phyloP scores from a whole-genome alignment of 805 yeast species.

The Metschnikowia hibisci region DNA sequence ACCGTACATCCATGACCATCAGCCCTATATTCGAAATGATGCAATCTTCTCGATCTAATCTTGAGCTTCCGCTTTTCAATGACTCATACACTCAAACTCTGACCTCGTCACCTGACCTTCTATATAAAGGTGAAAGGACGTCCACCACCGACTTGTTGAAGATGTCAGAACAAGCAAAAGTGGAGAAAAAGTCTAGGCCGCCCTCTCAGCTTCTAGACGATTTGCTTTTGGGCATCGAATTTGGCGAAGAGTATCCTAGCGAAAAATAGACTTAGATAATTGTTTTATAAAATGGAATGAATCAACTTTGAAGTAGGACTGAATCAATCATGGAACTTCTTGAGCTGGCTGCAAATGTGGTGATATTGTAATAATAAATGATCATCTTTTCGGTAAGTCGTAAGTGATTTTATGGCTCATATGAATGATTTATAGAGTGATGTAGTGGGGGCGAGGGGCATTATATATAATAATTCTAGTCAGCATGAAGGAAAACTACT shows the following conservation, averaged over 20 bases:
- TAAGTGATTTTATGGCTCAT: too few relatives aligned
- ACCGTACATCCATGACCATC: conserved; percentile 45
- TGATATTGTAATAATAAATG: too few relatives aligned
- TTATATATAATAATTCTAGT: too few relatives aligned
- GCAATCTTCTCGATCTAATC: conserved; percentile 13
- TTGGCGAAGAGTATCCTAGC: conserved; percentile 8
- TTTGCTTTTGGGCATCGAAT: conserved; percentile 29
- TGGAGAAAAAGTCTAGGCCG: conserved; percentile 31
- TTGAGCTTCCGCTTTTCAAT: conserved; percentile 15
- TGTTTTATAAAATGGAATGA: not conserved
- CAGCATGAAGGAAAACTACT: too few relatives aligned
- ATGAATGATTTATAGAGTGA: too few relatives aligned
- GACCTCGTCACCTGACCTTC: not conserved
- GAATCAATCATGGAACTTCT: too few relatives aligned
- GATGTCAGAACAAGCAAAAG: not conserved
- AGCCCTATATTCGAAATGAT: conserved; percentile 48
- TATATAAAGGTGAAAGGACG: not conserved
- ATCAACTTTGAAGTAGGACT: not conserved
- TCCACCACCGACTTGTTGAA: conserved; percentile 6
- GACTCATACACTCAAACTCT: not conserved
- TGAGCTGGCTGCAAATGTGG: too few relatives aligned
- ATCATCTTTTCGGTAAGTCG: too few relatives aligned
- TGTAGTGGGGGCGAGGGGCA: too few relatives aligned
- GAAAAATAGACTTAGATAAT: not conserved
- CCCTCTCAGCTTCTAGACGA: conserved; percentile 50